These are phyloP conservation scores for Ocimum tenuiflorum DNA, from an alignment of 257 asterid species.

Conservation along the genomic window DNA sequence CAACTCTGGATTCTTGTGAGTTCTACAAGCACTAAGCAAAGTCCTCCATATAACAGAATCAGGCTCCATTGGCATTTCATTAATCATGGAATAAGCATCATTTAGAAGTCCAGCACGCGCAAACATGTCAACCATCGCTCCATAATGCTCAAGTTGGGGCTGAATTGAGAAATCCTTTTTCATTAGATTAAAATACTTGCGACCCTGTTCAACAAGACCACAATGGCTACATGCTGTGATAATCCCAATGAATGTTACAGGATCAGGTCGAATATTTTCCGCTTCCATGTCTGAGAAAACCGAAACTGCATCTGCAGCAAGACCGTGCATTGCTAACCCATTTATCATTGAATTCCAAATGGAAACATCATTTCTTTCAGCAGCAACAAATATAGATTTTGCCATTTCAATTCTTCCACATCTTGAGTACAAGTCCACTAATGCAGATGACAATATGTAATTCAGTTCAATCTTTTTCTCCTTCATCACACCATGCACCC, in stretches of 20 bases:
- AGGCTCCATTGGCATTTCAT: slow-evolving; percentile 62
- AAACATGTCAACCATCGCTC: slow-evolving; percentile 69
- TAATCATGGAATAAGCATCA: slow-evolving; percentile 50
- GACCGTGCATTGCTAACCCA: slow-evolving; percentile 63
- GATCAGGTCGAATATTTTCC: slow-evolving; percentile 48
- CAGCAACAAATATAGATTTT: slow-evolving; percentile 40
- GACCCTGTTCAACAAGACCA: slow-evolving; percentile 66
- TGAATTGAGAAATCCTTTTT: slow-evolving; percentile 34
- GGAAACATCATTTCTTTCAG: slow-evolving; percentile 39
- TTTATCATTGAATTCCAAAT: slow-evolving; percentile 75
- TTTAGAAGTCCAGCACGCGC: slow-evolving; percentile 62
- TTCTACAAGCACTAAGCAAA: slow-evolving; percentile 67
- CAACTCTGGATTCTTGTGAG: slow-evolving; percentile 45
- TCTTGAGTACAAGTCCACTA: slow-evolving; percentile 72
- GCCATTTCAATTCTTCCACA: slow-evolving; percentile 69
- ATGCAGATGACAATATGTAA: slow-evolving; percentile 60
- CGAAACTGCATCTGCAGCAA: slow-evolving; percentile 53
- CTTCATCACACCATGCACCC: slow-evolving; percentile 56
- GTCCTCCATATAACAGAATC: slow-evolving; percentile 71
- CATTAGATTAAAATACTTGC: slow-evolving; percentile 49
- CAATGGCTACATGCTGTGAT: slow-evolving; percentile 61
- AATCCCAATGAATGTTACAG: slow-evolving; percentile 60
- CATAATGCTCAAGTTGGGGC: slow-evolving; percentile 79
- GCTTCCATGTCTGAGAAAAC: slow-evolving; percentile 38
- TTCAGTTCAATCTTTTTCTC: slow-evolving; percentile 49